Conservation (phyloP, 108 stramenopile species). For the Nitzschia sp. region DNA sequence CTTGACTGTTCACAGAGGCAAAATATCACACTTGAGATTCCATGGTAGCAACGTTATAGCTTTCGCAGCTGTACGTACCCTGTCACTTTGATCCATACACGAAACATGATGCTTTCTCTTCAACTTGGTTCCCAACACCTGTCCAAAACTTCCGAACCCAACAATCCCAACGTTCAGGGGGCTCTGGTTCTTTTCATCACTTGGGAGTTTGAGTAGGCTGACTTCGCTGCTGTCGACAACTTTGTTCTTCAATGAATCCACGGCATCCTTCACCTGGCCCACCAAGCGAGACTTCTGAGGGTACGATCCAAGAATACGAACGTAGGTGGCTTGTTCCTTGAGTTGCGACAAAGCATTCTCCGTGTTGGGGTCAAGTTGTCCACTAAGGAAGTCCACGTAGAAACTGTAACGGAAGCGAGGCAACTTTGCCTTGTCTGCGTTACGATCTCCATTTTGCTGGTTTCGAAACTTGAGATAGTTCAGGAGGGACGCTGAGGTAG, state of each 20-base stretch:
- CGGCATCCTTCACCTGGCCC: slow-evolving; percentile 73
- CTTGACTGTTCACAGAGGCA: slow-evolving; percentile 41
- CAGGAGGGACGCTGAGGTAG: slow-evolving; percentile 81
- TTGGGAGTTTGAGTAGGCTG: slow-evolving; percentile 41
- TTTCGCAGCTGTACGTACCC: slow-evolving; percentile 22
- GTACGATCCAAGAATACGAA: slow-evolving; percentile 84
- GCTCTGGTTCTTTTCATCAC: slow-evolving; percentile 49
- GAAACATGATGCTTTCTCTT: slow-evolving; percentile 56
- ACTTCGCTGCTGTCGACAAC: slow-evolving; percentile 38
- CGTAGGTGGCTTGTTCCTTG: slow-evolving; percentile 83
- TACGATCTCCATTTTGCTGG: slow-evolving; percentile 44
- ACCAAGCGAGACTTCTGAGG: slow-evolving; percentile 81
- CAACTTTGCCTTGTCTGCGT: slow-evolving; percentile 40
- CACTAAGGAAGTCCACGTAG: slow-evolving; percentile 83
- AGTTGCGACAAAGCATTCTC: slow-evolving; percentile 84
- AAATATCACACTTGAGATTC: background rate
- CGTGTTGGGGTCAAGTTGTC: slow-evolving; percentile 66
- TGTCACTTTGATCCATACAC: slow-evolving; percentile 69
- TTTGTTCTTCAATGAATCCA: slow-evolving; percentile 62
- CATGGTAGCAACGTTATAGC: background rate
- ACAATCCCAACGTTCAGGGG: slow-evolving; percentile 91
- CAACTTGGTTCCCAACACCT: slow-evolving; percentile 80
- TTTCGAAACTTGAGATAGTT: slow-evolving; percentile 81
- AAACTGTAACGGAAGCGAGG: slow-evolving; percentile 91
- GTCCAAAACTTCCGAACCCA: slow-evolving; percentile 93